These are phyloP conservation scores for Scenedesmus sp. DNA, from an alignment of 163 green algal species.

Conservation along the genomic window DNA sequence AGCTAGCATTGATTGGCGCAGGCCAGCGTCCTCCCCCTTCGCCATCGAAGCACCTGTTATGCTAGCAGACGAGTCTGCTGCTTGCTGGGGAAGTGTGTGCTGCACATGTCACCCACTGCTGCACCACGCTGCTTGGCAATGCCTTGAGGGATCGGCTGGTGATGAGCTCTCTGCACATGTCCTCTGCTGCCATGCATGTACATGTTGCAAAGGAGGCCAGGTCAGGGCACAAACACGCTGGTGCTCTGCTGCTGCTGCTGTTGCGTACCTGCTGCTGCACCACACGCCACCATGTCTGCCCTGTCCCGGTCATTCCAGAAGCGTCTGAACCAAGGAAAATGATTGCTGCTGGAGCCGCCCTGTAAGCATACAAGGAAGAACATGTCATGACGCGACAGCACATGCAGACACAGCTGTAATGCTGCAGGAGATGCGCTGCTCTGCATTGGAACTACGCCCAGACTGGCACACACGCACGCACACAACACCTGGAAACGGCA, in stretches of 20 bases:
- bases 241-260: not conserved
- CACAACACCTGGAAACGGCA: not conserved
- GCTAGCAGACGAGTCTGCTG: not conserved
- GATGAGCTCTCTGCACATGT: no score
- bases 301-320: slow-evolving; percentile 81
- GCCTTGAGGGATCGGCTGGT: no score
- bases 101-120: not conserved
- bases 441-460: not conserved
- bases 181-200: no score
- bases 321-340: slow-evolving; percentile 56
- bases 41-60: no score
- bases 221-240: not conserved
- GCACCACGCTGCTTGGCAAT: not conserved
- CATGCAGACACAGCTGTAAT: not conserved
- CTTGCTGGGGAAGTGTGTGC: not conserved
- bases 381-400: not conserved
- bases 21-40: not conserved
- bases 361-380: slow-evolving; percentile 10
- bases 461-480: not conserved
- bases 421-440: not conserved
- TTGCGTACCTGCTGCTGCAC: slow-evolving; percentile 75
- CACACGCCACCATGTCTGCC: slow-evolving; percentile 83
- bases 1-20: not conserved
- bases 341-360: slow-evolving; percentile 52
- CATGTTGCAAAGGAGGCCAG: no score